Evolutionary conservation across 306 rosid species (phyloP), one percentile per base, ranked within the genome.

Genomic region (Acacia acuminata): DNA sequence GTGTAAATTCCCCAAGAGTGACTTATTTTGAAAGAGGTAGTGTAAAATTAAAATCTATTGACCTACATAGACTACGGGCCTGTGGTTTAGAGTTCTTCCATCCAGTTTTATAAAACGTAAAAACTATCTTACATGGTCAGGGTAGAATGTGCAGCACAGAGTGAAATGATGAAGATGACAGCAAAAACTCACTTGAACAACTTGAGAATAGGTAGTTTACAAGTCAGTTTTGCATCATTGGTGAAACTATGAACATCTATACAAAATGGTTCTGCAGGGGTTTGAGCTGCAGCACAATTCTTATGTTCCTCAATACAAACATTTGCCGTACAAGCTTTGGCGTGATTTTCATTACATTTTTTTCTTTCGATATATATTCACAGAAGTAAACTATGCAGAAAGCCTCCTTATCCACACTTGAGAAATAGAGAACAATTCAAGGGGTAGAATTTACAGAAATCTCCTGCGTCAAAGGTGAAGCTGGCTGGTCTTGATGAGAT

Each of bases 361-460:
- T 74, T 70, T 75, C 53, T 45, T 72, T 77, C 15, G 67, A 70
- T 61, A 81, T 58, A 78, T 77, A 53, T 58, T 84, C 90, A 78
- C 87, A 34, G 10, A 79, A 48, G 45, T 63, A 63, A 47, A 80
- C 69, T 72, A 73, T 22, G 73, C 51, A 65, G 80, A 82, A 79
- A 80, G 75, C 81, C 82, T 86, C 79, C 69, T 86, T 89, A 87
- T 87, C 91, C 96, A 93, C 96, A 89, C 76, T 90, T 82, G 84
- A 67, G 84, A 81, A 70, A 66, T 63, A 16, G 79, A 77, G 79
- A 86, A 85, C 61, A 43, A 75, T 84, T 90, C 84, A 94, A 27
- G 96, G 99, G 78, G 89, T 87, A 60, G 94, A 88, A 91, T 92
- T 92, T 89, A 91, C 97, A 79, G 93, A 89, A 75, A 94, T 91